Base-by-base conservation (phyloP, 352 stramenopile genomes). In the Peronospora belbahrii region DNA sequence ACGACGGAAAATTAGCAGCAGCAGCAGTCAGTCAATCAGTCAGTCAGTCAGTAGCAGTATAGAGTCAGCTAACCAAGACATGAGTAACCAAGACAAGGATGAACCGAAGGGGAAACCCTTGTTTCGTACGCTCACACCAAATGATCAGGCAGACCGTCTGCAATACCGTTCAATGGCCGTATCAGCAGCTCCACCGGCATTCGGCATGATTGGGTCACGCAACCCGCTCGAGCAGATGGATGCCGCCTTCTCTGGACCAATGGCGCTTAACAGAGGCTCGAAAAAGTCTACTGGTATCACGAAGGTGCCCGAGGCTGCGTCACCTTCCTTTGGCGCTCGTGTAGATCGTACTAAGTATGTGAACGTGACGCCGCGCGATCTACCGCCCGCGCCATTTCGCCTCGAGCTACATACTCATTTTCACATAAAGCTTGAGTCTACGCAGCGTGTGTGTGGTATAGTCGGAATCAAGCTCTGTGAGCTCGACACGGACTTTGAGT, bases 391-490 rank as follows among this genome's bases (percentile, higher is more conserved):
- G 2, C 81, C 81, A 5, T 93, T 93, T 55, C 81, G 81, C 13
- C 62, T 93, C 11, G 81, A 93, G 61, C 65, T 88, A 59, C 81
- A 93, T 65, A 90, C 81, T 46, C 81, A 93, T 52, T 93, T 93
- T 56, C 78, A 89, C 51, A 68, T 84, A n/a, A 93, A 90, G 61
- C 64, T 70, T 32, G 71, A 85, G 42, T 57, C 72, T 15, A 75
- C 84, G n/a, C 67, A 80, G 56, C 78, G 81, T 27, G 65, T 90
- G n/a, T 85, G 81, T 35, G 73, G 67, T 10, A 64, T 88, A 13
- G 62, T 93, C 20, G 74, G 81, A 22, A 80, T 76, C 28, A 93
- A 90, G 67, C 62, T 93, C 6, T 88, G 74, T 44, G 78, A 90
- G 43, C 56, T 93, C 25, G 81, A 88, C 60, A 87, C 81, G 42